These are phyloP conservation scores for Prinsepia uniflora DNA, from an alignment of 306 rosid genomes.

Conservation along the genomic window DNA sequence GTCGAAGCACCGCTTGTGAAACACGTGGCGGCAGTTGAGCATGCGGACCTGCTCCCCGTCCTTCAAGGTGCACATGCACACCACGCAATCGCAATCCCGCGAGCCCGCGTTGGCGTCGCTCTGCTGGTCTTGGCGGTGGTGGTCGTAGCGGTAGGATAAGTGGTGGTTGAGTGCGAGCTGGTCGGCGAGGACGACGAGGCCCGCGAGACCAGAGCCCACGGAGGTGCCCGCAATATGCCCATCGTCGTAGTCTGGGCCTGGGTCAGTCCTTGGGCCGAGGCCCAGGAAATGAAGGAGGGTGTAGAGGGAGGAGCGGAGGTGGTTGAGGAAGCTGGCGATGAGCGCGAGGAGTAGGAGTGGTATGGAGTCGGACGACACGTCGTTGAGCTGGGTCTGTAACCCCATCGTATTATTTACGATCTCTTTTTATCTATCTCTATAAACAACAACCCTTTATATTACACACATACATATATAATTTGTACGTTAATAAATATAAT, in stretches of 20 bases:
- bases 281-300: slow-evolving; percentile 43
- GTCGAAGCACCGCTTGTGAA: slow-evolving; percentile 76
- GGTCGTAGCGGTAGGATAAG: slow-evolving; percentile 30
- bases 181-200: slow-evolving; percentile 59
- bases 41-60: slow-evolving; percentile 67
- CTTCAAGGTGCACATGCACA: slow-evolving; percentile 43
- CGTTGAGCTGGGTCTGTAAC: slow-evolving; percentile 65
- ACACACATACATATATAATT: neutral
- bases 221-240: neutral
- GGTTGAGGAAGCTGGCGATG: slow-evolving; percentile 52
- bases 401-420: slow-evolving; percentile 43
- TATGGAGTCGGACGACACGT: slow-evolving; percentile 80
- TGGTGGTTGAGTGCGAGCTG: slow-evolving; percentile 55
- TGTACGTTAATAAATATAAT: neutral
- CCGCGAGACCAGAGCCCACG: slow-evolving; percentile 66
- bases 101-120: neutral
- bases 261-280: slow-evolving; percentile 28
- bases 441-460: neutral
- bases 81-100: slow-evolving; percentile 43
- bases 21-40: slow-evolving; percentile 74
- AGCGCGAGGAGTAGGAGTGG: slow-evolving; percentile 58
- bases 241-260: neutral
- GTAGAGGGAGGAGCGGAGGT: slow-evolving; percentile 50
- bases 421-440: neutral
- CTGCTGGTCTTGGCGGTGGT: neutral